Evolutionary conservation across 2,329 filamentous ascomycete species (phyloP), one percentile per base, ranked within the genome.

Genomic region (Scleromitrula shiraiana): DNA sequence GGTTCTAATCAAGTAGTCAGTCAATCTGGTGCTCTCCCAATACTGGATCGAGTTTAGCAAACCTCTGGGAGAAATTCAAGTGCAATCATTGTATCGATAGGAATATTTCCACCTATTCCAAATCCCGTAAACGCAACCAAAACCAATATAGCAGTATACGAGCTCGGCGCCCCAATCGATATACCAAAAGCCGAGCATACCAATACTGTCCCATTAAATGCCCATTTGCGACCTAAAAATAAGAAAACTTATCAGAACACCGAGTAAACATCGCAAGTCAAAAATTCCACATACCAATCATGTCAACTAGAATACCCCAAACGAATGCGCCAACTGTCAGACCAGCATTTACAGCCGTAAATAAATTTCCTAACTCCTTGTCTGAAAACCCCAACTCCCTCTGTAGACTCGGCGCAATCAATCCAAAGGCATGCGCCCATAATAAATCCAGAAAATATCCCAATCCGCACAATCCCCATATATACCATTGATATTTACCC

Each of bases 81-180:
- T 23, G 48, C 52, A 33, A 61, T 60, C 5, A 57, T 61, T n/a
- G 59, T 55, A 38, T 61, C 57, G 27, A 61, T 61, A 10, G 59
- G 59, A 24, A 61, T 59, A 15, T 61, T 61, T 20, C 57, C 59
- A 41, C 59, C 57, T 19, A 61, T 51, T 5, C 59, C 59, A 46
- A 61, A 56, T 14, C 54, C 53, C n/a, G 50, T 52, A 35, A 47
- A 35, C n/a, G 53, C 51, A 4, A 52, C 51, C 12, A 59, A 52
- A 46, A 20, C 37, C 23, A 56, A 40, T 20, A 60, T 46, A 27
- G 44, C 49, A 15, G 22, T 36, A 38, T 57, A 60, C 5, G 53
- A 53, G 33, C 51, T 41, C 8, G 51, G 52, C 8, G 45, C 48
- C 15, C 52, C 57, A 14, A 59, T 41, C 15, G 40, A 51, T 20